These are phyloP conservation scores for Allium fistulosum DNA, from an alignment of 106 monocot genomes.

Conservation along the genomic window DNA sequence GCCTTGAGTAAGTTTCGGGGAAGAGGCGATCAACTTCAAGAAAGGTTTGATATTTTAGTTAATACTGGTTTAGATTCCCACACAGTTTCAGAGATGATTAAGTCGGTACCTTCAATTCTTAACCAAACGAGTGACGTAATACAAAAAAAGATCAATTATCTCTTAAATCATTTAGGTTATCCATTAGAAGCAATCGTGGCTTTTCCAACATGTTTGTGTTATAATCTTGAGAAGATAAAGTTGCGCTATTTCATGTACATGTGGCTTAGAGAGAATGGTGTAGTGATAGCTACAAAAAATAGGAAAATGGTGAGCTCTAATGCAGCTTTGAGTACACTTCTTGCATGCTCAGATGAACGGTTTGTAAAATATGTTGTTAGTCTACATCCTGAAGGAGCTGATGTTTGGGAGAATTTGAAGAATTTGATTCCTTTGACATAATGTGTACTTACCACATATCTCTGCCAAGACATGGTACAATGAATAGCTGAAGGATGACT, in stretches of 20 bases:
- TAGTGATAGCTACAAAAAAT: constrained; percentile 26
- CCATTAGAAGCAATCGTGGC: constrained; percentile 31
- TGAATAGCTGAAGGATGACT: background rate
- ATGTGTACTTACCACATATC: background rate
- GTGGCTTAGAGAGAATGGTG: constrained; percentile 53
- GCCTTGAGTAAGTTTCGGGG: constrained; percentile 59
- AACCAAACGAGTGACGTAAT: constrained; percentile 52
- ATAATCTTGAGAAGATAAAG: constrained; percentile 59
- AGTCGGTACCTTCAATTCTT: constrained; percentile 46
- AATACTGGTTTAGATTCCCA: constrained; percentile 51
- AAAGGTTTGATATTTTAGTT: constrained; percentile 54
- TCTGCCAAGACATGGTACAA: background rate
- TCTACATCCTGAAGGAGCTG: constrained; percentile 47
- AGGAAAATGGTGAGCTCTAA: constrained; percentile 19
- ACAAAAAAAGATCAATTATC: constrained; percentile 53
- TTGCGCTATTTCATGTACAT: constrained; percentile 49
- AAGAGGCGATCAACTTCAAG: constrained; percentile 67
- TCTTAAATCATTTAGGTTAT: constrained; percentile 55
- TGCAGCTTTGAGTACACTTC: constrained; percentile 53
- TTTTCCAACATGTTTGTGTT: constrained; percentile 65
- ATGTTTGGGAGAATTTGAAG: constrained; percentile 55
- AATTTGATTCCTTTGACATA: constrained; percentile 6
- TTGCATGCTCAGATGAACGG: constrained; percentile 53
- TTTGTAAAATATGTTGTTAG: constrained; percentile 62
- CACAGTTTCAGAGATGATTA: constrained; percentile 49